Evolutionary conservation across 2,329 filamentous ascomycete genomes (phyloP), one percentile per base, ranked within the genome.

Genomic region (Penicillium sp.): DNA sequence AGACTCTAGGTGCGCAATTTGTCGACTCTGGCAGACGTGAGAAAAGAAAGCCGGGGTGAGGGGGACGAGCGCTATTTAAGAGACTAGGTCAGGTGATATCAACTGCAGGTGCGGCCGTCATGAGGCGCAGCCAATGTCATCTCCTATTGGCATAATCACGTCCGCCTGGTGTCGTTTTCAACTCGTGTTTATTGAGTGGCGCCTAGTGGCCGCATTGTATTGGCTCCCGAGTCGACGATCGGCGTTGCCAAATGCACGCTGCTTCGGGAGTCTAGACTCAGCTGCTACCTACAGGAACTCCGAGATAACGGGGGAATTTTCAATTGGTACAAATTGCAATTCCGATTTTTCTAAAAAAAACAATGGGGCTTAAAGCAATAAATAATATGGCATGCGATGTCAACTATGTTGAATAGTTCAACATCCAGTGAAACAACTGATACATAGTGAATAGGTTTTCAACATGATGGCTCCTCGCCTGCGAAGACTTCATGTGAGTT

Each of bases 11-110:
- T 61, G 62, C 60, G 65, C 25, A 42, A 23, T 63, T 71, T 72
- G 74, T 72, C 74, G 68, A 75, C 75, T 76, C 76, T 69, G 63
- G 68, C 73, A 72, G 75, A 73, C 76, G 75, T 75, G 77, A 77
- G 74, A 75, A 76, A 71, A 76, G 73, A 75, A 77, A 73, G 77
- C 69, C 69, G 65, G 69, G 66, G 68, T 62, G 71, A 69, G 70
- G 67, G 65, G 66, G 61, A 64, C 66, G 67, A 68, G 73, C 59
- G 60, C 59, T 62, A 56, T 60, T 68, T 62, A 74, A 60, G 50
- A 59, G 25, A 23, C 50, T 19, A 10, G 53, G 60, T 70, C 67
- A 72, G 69, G 62, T 70, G 68, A 68, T 68, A 66, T 61, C 60
- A 58, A 59, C 55, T 52, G 60, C 55, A 61, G 52, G 58, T 62